phyloP scores from a whole-genome alignment of 225 moss, liverwort and hornwort genomes.

The Physcomitrellopsis africana region DNA sequence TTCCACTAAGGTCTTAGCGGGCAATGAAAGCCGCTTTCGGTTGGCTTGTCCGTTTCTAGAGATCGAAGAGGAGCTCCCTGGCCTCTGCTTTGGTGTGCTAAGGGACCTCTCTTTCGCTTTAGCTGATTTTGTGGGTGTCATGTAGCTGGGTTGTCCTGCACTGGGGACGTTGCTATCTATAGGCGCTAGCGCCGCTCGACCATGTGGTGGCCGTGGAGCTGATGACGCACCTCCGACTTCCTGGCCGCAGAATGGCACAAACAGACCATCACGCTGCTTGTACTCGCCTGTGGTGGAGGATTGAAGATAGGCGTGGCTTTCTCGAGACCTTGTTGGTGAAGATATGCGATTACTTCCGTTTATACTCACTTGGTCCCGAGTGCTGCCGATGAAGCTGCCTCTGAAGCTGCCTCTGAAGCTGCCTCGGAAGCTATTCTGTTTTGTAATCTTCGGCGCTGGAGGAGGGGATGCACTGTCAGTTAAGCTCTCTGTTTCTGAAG shows the following conservation, averaged over 20 bases:
- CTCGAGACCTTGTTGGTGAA: conserved; percentile 33
- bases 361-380: conserved; percentile 23
- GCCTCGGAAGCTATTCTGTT: conserved; percentile 6
- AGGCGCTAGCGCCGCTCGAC: conserved; percentile 28
- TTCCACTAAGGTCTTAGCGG: conserved; percentile 25
- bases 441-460: conserved; percentile 8
- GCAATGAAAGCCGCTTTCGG: conserved; percentile 57
- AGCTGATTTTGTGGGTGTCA: conserved; percentile 77
- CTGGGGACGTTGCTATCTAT: conserved; percentile 27
- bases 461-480: conserved; percentile 15
- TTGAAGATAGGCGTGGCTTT: conserved; percentile 23
- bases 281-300: conserved; percentile 8
- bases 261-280: conserved; percentile 3
- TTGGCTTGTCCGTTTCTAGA: conserved; percentile 42
- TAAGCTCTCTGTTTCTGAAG: conserved; percentile 22
- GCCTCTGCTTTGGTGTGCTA: conserved; percentile 80
- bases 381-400: conserved; percentile 28
- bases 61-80: conserved; percentile 5
- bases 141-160: conserved; percentile 45
- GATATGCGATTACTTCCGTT: conserved; percentile 26
- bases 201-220: conserved; percentile 21
- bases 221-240: conserved; percentile 14
- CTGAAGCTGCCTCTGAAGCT: conserved; percentile 28
- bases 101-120: conserved; percentile 74
- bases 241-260: conserved; percentile 1